phyloP scores from a whole-genome alignment of 176 grass and related monocot species.

The Phragmites australis region DNA sequence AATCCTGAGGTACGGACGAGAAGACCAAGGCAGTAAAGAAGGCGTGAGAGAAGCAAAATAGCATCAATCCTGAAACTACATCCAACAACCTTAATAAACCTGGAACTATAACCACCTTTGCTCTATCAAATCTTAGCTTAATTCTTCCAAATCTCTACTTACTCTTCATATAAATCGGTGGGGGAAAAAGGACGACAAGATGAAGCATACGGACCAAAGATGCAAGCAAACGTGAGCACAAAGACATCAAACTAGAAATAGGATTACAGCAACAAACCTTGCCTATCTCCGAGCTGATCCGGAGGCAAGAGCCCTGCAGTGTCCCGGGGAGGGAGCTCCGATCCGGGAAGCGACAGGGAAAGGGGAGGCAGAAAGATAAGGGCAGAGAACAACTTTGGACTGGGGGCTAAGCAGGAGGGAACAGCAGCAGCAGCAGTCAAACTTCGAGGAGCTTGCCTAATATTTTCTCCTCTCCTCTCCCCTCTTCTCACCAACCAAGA shows the following conservation, averaged over 20 bases:
- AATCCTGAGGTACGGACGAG: neutral
- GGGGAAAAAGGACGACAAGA: neutral
- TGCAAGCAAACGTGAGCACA: neutral
- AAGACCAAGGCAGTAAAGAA: neutral
- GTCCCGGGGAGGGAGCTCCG: slow-evolving; percentile 4
- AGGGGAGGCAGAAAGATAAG: neutral
- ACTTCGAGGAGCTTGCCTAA: neutral
- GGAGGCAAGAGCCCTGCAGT: neutral
- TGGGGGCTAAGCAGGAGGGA: neutral
- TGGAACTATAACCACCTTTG: neutral
- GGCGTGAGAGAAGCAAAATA: neutral
- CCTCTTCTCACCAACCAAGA: slow-evolving; percentile 27
- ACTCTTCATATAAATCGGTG: neutral
- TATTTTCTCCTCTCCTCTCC: neutral
- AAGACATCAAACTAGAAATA: neutral
- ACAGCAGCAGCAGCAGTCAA: slow-evolving; percentile 18
- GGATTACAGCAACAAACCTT: slow-evolving; percentile 3
- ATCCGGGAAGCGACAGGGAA: slow-evolving; percentile 13
- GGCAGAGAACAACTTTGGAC: neutral
- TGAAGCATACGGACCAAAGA: neutral
- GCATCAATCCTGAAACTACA: neutral
- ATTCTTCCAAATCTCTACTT: neutral
- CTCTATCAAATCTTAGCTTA: neutral
- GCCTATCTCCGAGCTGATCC: slow-evolving; percentile 24
- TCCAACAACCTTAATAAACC: neutral